A percentile compares a stretch with the other conserved stretches of the same genome.
phyloP scores from a whole-genome alignment of 2,329 filamentous ascomycete genomes.

The Aspergillus udagawae region DNA sequence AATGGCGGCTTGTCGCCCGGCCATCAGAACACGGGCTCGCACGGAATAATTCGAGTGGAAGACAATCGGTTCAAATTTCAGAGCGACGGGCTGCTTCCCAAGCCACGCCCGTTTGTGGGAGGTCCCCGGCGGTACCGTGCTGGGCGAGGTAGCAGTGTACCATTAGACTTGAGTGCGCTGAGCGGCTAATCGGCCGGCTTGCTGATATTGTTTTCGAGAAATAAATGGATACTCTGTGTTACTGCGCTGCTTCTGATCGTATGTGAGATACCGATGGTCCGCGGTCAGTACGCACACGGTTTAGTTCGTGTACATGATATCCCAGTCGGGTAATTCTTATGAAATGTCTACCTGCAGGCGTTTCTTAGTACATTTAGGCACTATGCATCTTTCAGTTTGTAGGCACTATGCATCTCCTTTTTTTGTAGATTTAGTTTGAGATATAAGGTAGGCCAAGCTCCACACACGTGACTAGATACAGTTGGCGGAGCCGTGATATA shows the following conservation, averaged over 20 bases:
- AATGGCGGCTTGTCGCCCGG: slow-evolving; percentile 50
- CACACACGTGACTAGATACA: slow-evolving; percentile 2
- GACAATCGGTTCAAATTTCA: slow-evolving; percentile 86
- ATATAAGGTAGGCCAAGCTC: neutral
- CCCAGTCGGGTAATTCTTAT: neutral
- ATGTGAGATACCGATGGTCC: neutral
- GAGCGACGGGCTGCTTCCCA: slow-evolving; percentile 74
- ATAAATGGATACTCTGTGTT: neutral
- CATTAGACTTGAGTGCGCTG: slow-evolving; percentile 65
- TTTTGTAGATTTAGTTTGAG: neutral
- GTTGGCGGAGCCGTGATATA: neutral
- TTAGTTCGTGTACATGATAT: neutral
- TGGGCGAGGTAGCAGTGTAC: slow-evolving; percentile 89
- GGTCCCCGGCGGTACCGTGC: slow-evolving; percentile 77
- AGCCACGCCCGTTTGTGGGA: slow-evolving; percentile 76
- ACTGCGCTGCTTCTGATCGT: neutral
- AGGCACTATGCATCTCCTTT: neutral
- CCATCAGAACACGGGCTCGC: slow-evolving; percentile 21
- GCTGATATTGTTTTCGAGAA: neutral
- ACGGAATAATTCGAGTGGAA: slow-evolving; percentile 55
- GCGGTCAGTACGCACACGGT: neutral
- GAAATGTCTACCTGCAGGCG: neutral
- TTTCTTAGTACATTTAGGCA: neutral
- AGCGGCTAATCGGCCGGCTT: slow-evolving; percentile 21
- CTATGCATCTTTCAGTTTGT: neutral